These are phyloP conservation scores for Xylaria longipes DNA, from an alignment of 495 filamentous ascomycete species.

Conservation along the genomic window DNA sequence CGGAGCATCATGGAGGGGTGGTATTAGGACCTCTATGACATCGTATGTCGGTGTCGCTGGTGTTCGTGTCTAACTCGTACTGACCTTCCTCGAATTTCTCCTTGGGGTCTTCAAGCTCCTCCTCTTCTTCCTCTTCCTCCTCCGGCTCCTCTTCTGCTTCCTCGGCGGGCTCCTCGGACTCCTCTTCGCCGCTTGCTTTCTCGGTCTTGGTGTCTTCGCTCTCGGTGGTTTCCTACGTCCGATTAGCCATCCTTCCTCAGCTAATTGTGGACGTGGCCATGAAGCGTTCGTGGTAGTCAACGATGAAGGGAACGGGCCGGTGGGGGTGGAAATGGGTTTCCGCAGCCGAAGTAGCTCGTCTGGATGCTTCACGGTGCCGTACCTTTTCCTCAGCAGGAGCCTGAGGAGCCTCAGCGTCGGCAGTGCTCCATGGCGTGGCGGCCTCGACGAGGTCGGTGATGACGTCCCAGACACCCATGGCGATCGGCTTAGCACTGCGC, in stretches of 20 bases:
- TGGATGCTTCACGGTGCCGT: constrained; percentile 50
- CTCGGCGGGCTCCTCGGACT: constrained; percentile 54
- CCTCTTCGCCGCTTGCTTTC: constrained; percentile 37
- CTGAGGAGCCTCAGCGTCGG: constrained; percentile 62
- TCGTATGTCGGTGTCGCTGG: not conserved
- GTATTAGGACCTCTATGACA: not conserved
- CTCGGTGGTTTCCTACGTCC: constrained; percentile 22
- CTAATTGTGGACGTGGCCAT: not conserved
- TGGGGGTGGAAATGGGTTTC: not conserved
- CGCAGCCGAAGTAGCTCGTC: constrained; percentile 36
- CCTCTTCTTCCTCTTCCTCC: constrained; percentile 88
- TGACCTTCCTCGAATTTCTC: constrained; percentile 88
- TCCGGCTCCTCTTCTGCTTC: constrained; percentile 64
- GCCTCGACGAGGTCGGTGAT: constrained; percentile 61
- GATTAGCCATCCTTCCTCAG: constrained; percentile 51
- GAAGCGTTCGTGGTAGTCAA: not conserved
- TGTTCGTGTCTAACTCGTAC: constrained; percentile 15
- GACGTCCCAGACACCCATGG: constrained; percentile 65
- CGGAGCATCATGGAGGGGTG: not conserved
- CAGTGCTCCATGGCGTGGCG: constrained; percentile 60
- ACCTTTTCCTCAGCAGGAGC: constrained; percentile 43
- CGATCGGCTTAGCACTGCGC: constrained; percentile 41
- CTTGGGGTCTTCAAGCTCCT: constrained; percentile 87
- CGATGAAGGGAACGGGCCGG: not conserved
- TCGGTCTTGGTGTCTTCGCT: constrained; percentile 51